Percentiles rank a stretch among this genome's conserved stretches.
Conservation (phyloP, 768 basidiomycete genomes). For the Panaeolus papilionaceus region DNA sequence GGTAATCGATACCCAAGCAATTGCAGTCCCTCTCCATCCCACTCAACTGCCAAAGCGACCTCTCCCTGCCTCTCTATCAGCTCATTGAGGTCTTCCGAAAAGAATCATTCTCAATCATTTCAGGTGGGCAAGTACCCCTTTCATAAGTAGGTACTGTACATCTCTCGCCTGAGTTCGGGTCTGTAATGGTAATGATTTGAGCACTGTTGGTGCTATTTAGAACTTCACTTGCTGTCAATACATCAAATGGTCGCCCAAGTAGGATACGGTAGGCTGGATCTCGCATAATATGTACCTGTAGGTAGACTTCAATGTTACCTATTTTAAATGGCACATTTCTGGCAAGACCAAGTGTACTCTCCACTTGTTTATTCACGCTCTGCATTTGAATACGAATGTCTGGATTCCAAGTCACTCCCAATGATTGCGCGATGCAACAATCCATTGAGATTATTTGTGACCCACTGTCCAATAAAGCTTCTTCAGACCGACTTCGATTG, state of each 20-base stretch:
- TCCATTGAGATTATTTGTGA: constrained; percentile 34
- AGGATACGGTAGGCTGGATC: constrained; percentile 33
- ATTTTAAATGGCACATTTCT: constrained; percentile 14
- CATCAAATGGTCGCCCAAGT: constrained; percentile 31
- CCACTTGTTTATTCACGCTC: constrained; percentile 28
- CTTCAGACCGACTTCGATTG: constrained; percentile 15
- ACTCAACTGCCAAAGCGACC: constrained; percentile 21
- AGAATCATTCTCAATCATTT: too few species aligned
- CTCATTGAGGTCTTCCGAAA: too few species aligned
- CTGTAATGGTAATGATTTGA: too few species aligned
- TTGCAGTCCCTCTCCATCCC: constrained; percentile 13
- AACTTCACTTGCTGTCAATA: constrained; percentile 20
- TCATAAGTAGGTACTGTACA: constrained; percentile 24
- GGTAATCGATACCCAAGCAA: constrained; percentile 14
- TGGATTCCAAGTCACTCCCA: constrained; percentile 28
- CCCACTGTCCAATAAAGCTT: constrained; percentile 28
- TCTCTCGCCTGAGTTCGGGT: constrained; percentile 27
- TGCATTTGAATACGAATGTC: constrained; percentile 30
- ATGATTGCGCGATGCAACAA: constrained; percentile 18
- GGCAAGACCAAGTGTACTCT: constrained; percentile 29
- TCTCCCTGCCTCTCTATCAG: constrained; percentile 20
- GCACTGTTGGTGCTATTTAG: constrained; percentile 23
- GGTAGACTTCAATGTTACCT: constrained; percentile 27
- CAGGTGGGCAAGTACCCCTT: too few species aligned
- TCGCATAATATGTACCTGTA: constrained; percentile 34